Evolutionary conservation across 495 filamentous ascomycete species (phyloP).

Genomic region (Lophiostoma macrostomum): DNA sequence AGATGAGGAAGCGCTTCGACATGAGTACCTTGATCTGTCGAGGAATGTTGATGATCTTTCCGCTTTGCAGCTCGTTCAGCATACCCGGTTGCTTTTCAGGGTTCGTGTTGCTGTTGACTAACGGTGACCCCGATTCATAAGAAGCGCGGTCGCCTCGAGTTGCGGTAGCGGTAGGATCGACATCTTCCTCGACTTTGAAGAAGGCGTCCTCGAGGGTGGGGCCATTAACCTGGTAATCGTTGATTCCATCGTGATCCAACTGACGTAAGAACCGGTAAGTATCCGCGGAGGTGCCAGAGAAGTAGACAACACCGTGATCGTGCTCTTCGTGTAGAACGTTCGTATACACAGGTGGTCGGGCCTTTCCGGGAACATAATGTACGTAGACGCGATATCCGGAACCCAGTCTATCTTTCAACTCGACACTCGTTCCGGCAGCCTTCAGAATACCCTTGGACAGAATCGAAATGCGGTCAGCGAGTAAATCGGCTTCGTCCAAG

Average conservation of each 20-base stretch:
- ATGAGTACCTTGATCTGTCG: conserved; percentile 71
- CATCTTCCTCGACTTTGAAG: conserved; percentile 72
- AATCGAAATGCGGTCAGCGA: too few relatives aligned
- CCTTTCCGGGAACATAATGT: conserved; percentile 48
- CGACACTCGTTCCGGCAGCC: conserved; percentile 37
- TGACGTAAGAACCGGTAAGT: conserved; percentile 62
- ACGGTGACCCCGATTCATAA: background rate
- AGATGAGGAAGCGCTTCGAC: conserved; percentile 69
- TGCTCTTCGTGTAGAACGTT: conserved; percentile 53
- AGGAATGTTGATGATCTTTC: conserved; percentile 58
- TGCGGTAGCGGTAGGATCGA: too few relatives aligned
- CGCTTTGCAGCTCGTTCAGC: conserved; percentile 32
- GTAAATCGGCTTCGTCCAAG: too few relatives aligned
- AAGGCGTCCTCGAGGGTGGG: conserved; percentile 90
- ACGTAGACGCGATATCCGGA: conserved; percentile 75
- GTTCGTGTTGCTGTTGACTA: background rate
- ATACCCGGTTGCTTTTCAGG: conserved; percentile 2
- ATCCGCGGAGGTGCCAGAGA: conserved; percentile 57
- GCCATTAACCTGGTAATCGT: conserved; percentile 72
- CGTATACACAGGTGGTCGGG: conserved; percentile 39
- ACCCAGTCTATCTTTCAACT: conserved; percentile 40
- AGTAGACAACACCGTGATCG: conserved; percentile 66
- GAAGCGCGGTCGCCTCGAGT: background rate
- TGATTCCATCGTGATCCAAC: conserved; percentile 60
- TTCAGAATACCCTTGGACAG: conserved; percentile 40